These are phyloP conservation scores for Daldinia concentrica DNA, from an alignment of 495 filamentous ascomycete species.

Conservation along the genomic window DNA sequence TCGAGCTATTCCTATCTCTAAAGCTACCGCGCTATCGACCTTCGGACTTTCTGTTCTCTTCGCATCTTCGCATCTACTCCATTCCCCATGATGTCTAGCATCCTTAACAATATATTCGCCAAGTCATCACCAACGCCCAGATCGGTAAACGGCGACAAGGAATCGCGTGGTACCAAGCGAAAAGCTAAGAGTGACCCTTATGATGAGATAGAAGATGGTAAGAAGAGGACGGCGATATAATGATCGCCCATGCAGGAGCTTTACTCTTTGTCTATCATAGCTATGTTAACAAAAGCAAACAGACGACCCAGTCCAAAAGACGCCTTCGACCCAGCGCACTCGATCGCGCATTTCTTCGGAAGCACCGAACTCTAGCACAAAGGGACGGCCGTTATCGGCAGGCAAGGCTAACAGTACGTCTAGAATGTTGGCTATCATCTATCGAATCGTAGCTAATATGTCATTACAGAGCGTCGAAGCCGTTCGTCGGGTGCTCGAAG, in stretches of 20 bases:
- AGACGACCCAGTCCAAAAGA: slow-evolving; percentile 30
- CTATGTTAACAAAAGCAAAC: slow-evolving; percentile 6
- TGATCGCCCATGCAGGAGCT: not conserved
- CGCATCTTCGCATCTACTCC: not conserved
- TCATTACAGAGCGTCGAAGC: slow-evolving; percentile 22
- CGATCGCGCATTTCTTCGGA: slow-evolving; percentile 44
- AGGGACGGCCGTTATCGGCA: slow-evolving; percentile 19
- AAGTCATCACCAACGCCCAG: slow-evolving; percentile 34
- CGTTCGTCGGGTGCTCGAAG: slow-evolving; percentile 20
- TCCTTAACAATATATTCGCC: slow-evolving; percentile 3
- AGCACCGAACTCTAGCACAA: slow-evolving; percentile 27
- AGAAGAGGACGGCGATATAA: slow-evolving; percentile 12
- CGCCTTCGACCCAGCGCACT: slow-evolving; percentile 34
- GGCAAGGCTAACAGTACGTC: slow-evolving; percentile 32
- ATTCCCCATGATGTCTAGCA: slow-evolving; percentile 20
- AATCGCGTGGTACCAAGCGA: slow-evolving; percentile 40
- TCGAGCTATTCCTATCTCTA: not conserved
- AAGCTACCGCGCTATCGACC: not conserved
- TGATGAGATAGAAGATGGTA: slow-evolving; percentile 44
- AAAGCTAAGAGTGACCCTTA: slow-evolving; percentile 46
- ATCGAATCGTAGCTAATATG: slow-evolving; percentile 20
- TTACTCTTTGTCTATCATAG: not conserved
- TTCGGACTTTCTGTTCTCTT: not conserved
- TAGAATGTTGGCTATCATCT: not conserved
- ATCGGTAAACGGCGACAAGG: slow-evolving; percentile 33